Evolutionary conservation across 2,329 filamentous ascomycete species (phyloP).

Genomic region (Xylaria sp.): DNA sequence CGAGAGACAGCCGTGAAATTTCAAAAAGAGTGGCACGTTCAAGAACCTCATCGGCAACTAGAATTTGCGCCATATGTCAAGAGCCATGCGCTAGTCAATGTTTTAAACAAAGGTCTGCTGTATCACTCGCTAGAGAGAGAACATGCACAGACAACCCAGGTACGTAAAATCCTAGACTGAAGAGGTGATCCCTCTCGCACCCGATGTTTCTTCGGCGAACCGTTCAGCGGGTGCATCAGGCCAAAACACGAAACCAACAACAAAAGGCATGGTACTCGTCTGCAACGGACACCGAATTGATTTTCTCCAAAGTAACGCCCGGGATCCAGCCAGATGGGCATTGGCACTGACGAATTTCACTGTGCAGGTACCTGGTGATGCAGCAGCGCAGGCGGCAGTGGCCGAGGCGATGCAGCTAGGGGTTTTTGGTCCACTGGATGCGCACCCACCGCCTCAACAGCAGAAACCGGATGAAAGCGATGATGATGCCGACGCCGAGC

Average conservation of each 20-base stretch:
- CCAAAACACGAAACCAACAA: constrained; percentile 33
- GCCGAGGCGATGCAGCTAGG: constrained; percentile 55
- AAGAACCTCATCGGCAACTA: constrained; percentile 66
- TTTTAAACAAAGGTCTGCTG: constrained; percentile 67
- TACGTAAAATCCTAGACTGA: constrained; percentile 43
- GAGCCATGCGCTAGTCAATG: constrained; percentile 66
- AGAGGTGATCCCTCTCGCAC: neutral
- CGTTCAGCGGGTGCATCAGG: constrained; percentile 30
- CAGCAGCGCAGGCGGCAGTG: constrained; percentile 49
- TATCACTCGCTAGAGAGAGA: constrained; percentile 66
- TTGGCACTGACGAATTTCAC: constrained; percentile 49
- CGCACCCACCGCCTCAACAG: constrained; percentile 48
- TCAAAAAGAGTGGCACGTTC: constrained; percentile 71
- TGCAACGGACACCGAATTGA: constrained; percentile 33
- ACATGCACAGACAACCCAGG: constrained; percentile 53
- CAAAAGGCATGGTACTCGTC: constrained; percentile 19
- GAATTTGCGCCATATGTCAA: constrained; percentile 69
- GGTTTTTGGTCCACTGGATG: constrained; percentile 62
- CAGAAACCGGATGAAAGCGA: constrained; percentile 44
- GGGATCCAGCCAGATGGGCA: constrained; percentile 42
- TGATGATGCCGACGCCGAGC: constrained; percentile 38
- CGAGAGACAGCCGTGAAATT: constrained; percentile 71
- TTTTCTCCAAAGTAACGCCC: constrained; percentile 35
- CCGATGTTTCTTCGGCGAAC: constrained; percentile 14
- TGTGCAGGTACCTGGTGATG: constrained; percentile 57